A percentile compares a stretch with the other conserved stretches of the same genome.
These are phyloP conservation scores for Boletus vermiculosoides DNA, from an alignment of 768 basidiomycete species.

Conservation along the genomic window DNA sequence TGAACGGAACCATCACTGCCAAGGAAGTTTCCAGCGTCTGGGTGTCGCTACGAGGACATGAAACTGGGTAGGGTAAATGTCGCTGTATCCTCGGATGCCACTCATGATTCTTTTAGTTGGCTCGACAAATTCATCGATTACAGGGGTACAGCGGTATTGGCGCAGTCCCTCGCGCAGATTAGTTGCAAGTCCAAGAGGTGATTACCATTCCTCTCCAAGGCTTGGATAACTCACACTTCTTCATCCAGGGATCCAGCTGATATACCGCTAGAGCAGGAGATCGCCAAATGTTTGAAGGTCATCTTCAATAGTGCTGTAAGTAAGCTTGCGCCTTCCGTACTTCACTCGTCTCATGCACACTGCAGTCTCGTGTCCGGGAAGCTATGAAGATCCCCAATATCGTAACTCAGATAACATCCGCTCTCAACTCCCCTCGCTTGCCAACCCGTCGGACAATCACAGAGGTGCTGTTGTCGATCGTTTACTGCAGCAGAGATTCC, in stretches of 20 bases:
- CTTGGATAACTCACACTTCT: slow-evolving; percentile 1
- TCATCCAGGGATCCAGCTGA: slow-evolving; percentile 44
- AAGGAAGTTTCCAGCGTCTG: slow-evolving; percentile 76
- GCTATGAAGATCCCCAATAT: slow-evolving; percentile 71
- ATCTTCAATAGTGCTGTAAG: slow-evolving; percentile 69
- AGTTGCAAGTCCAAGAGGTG: slow-evolving; percentile 73
- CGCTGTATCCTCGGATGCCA: background rate
- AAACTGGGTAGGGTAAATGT: slow-evolving; percentile 58
- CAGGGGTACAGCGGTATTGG: slow-evolving; percentile 83
- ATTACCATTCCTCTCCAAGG: slow-evolving; percentile 4
- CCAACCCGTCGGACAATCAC: slow-evolving; percentile 73
- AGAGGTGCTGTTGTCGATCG: slow-evolving; percentile 75
- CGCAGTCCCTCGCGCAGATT: slow-evolving; percentile 71
- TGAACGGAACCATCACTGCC: slow-evolving; percentile 79
- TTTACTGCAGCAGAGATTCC: slow-evolving; percentile 61
- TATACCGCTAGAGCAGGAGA: slow-evolving; percentile 75
- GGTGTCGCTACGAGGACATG: slow-evolving; percentile 77
- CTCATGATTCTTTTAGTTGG: slow-evolving; percentile 56
- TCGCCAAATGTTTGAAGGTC: slow-evolving; percentile 81
- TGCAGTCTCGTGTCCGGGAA: slow-evolving; percentile 65
- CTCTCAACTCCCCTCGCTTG: slow-evolving; percentile 78
- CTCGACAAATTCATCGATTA: slow-evolving; percentile 70
- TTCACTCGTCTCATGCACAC: slow-evolving; percentile 9
- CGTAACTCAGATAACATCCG: slow-evolving; percentile 76
- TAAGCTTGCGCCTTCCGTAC: slow-evolving; percentile 10